These are phyloP conservation scores for Blastocystis sp. DNA, from an alignment of 352 stramenopile species.

Conservation along the genomic window DNA sequence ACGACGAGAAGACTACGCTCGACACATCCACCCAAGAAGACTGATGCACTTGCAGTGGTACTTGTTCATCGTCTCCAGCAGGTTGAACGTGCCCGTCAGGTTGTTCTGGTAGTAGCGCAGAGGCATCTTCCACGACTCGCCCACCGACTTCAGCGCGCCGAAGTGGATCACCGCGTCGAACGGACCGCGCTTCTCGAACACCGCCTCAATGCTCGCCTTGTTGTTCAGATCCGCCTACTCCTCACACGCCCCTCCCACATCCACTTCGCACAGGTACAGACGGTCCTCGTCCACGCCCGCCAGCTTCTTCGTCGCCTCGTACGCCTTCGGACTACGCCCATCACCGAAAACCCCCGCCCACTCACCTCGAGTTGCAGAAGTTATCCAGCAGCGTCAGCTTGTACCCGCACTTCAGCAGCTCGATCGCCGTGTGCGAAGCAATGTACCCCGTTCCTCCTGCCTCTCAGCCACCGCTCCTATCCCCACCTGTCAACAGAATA, in stretches of 20 bases:
- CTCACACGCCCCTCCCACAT: background rate
- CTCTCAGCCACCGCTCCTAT: background rate
- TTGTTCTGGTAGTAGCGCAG: slow-evolving; percentile 84
- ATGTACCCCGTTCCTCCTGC: slow-evolving; percentile 83
- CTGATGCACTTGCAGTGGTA: slow-evolving; percentile 73
- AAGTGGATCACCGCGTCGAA: slow-evolving; percentile 82
- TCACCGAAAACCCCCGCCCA: slow-evolving; percentile 63
- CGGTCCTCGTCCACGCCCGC: slow-evolving; percentile 71
- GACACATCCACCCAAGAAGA: background rate
- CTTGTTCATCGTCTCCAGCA: slow-evolving; percentile 78
- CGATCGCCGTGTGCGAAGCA: slow-evolving; percentile 81
- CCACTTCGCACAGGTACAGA: slow-evolving; percentile 62
- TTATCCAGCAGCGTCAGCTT: slow-evolving; percentile 83
- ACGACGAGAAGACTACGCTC: slow-evolving; percentile 78
- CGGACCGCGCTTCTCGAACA: slow-evolving; percentile 77
- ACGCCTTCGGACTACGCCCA: slow-evolving; percentile 70
- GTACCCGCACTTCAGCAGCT: slow-evolving; percentile 79
- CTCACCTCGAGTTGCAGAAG: slow-evolving; percentile 77
- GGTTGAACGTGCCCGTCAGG: slow-evolving; percentile 76
- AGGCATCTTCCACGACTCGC: slow-evolving; percentile 78
- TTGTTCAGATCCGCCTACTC: slow-evolving; percentile 74
- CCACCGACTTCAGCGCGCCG: slow-evolving; percentile 82
- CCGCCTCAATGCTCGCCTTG: slow-evolving; percentile 72
- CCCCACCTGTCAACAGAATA: slow-evolving; percentile 64
- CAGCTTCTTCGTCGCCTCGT: slow-evolving; percentile 76